Percentiles rank a stretch among this genome's conserved stretches.
These are phyloP conservation scores for Plantago ovata DNA, from an alignment of 257 asterid genomes.

Conservation along the genomic window DNA sequence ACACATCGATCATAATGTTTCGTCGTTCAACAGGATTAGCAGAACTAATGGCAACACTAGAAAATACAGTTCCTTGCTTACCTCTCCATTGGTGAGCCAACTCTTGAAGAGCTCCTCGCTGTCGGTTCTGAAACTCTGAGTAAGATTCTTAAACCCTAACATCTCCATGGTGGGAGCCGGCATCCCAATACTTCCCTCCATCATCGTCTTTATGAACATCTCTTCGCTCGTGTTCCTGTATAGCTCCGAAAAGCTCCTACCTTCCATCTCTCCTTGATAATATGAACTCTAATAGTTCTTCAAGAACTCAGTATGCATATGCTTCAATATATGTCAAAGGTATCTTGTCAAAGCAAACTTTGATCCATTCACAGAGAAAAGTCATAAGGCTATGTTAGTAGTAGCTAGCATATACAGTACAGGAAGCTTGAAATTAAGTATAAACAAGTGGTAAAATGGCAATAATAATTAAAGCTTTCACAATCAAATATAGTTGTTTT, in stretches of 20 bases:
- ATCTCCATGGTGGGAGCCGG: slow-evolving; percentile 82
- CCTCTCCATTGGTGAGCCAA: slow-evolving; percentile 87
- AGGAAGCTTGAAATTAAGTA: slow-evolving; percentile 24
- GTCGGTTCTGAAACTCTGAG: slow-evolving; percentile 56
- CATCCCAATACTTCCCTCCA: slow-evolving; percentile 73
- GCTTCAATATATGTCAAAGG: background rate
- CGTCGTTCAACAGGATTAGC: too few species aligned
- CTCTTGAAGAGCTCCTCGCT: slow-evolving; percentile 84
- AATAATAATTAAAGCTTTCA: slow-evolving; percentile 36
- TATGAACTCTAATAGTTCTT: slow-evolving; percentile 5
- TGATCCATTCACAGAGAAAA: background rate
- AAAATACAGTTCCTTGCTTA: slow-evolving; percentile 28
- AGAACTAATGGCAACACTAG: background rate
- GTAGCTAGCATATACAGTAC: slow-evolving; percentile 4
- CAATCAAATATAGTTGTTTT: slow-evolving; percentile 27
- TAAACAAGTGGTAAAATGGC: slow-evolving; percentile 13
- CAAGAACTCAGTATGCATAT: too few species aligned
- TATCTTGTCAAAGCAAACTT: slow-evolving; percentile 1
- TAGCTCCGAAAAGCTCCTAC: slow-evolving; percentile 56
- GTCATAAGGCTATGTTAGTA: background rate
- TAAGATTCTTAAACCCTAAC: slow-evolving; percentile 71
- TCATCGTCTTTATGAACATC: slow-evolving; percentile 65
- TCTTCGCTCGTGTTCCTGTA: slow-evolving; percentile 79
- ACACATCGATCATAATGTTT: background rate
- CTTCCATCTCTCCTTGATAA: slow-evolving; percentile 48